Evolutionary conservation across 1,139 yeast species (phyloP), one percentile per base, ranked within the genome.

Genomic region (Yamadazyma sp.): DNA sequence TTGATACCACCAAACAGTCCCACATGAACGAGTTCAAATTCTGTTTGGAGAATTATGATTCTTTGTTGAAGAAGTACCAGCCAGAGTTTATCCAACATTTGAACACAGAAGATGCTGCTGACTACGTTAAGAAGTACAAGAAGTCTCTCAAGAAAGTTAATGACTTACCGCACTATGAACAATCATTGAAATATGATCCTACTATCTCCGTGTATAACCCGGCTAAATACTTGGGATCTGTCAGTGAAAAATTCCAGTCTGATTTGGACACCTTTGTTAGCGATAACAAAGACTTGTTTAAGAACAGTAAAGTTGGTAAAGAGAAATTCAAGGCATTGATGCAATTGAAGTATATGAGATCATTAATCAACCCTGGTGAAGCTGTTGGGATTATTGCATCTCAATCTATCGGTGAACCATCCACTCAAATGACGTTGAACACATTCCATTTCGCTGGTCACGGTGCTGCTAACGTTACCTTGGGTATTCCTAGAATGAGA

Each of bases 361-460:
- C 98, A 10, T 73, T 91, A 50, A 82, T 92, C 41, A 80, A 89
- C 56, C 98, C 99, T 9, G 98, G 99, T 61, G 99, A 94, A 66
- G 82, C 97, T 36, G 98, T 94, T 43, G 99, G 99, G 66, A 91
- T 94, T 58, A 86, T 94, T 67, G 98, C 98, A 8, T 87, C 98
- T 30, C 98, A 94, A 69, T 91, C 98, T 41, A 84, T 94, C 61
- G 99, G 99, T 69, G 99, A 94, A 68, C 99, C 99, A 38, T 89
- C 98, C 4, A 94, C 99, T 5, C 99, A 94, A 73, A 94, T 94
- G 99, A 94, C 99, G 16, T 79, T 94, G 59, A 94, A 94, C 66
- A 94, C 99, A 40, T 94, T 94, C 95, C 99, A 94, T 73, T 94
- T 94, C 59, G 99, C 99, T 54, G 99, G 99, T 63, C 98, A 94